Evolutionary conservation across 805 yeast species (phyloP).

Genomic region (Tetrapisispora taiwanensis): DNA sequence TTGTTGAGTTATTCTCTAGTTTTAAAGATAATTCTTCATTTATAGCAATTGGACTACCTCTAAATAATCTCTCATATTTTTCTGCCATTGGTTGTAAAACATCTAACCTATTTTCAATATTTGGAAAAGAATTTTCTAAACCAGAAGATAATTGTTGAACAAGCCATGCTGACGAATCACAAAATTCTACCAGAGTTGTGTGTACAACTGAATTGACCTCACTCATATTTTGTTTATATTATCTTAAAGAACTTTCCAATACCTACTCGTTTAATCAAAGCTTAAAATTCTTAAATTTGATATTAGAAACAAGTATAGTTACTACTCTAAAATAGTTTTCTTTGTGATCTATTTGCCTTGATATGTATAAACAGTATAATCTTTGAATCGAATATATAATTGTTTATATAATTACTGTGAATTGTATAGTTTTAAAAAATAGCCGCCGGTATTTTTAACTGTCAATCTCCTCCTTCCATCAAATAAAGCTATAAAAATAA

Average conservation of each 20-base stretch:
- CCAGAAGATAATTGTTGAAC: slow-evolving; percentile 6
- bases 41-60: slow-evolving; percentile 14
- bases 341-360: no score
- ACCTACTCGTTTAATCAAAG: no score
- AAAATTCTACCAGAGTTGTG: slow-evolving; percentile 14
- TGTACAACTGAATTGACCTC: slow-evolving; percentile 13
- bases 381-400: no score
- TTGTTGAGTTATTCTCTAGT: slow-evolving; percentile 26
- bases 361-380: no score
- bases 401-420: neutral
- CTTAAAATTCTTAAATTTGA: no score
- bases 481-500: no score
- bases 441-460: no score
- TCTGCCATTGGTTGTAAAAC: slow-evolving; percentile 27
- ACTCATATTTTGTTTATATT: slow-evolving; percentile 3
- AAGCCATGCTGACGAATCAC: slow-evolving; percentile 19
- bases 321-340: no score
- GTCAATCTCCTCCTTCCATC: no score
- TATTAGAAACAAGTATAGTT: no score
- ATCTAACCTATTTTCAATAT: slow-evolving; percentile 11
- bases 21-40: slow-evolving; percentile 12
- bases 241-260: no score
- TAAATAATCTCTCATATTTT: slow-evolving; percentile 23
- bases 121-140: neutral
- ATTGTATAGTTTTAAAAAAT: neutral